Percentiles rank a stretch among this genome's conserved stretches.
Evolutionary conservation across 1,284 basidiomycete species (phyloP).

Genomic region (Boletus sp.): DNA sequence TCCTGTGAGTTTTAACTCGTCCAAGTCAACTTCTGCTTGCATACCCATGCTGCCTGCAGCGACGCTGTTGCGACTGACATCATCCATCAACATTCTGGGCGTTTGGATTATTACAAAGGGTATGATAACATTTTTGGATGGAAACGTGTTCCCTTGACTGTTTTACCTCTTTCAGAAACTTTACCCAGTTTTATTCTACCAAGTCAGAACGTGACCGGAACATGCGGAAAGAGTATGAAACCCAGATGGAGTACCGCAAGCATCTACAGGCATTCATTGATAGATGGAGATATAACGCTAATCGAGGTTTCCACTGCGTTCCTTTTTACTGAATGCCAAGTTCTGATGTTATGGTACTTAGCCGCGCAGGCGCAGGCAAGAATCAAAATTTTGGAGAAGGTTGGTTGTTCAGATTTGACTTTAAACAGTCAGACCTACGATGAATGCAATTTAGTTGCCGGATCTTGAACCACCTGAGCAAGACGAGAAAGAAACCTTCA

Average conservation of each 20-base stretch:
- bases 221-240: conserved; percentile 90
- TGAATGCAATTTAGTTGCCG: conserved; percentile 55
- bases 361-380: conserved; percentile 94
- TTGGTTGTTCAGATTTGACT: conserved; percentile 20
- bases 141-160: background rate
- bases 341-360: conserved; percentile 23
- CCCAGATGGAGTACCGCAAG: conserved; percentile 91
- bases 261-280: conserved; percentile 98
- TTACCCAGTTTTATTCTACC: conserved; percentile 98
- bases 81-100: conserved; percentile 91
- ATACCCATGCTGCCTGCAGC: conserved; percentile 34
- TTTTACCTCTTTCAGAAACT: conserved; percentile 70
- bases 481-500: conserved; percentile 89
- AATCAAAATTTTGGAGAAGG: conserved; percentile 98
- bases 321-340: background rate
- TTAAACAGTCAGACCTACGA: background rate
- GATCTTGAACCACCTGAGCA: conserved; percentile 89
- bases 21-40: background rate
- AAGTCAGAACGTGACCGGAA: conserved; percentile 93
- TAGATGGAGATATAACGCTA: conserved; percentile 93
- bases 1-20: conserved; percentile 57
- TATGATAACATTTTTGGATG: conserved; percentile 26
- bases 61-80: conserved; percentile 96
- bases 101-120: conserved; percentile 94
- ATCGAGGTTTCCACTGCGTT: conserved; percentile 50